Evolutionary conservation across 2,329 filamentous ascomycete genomes (phyloP), one percentile per base, ranked within the genome.

Genomic region (Fusarium sp.): DNA sequence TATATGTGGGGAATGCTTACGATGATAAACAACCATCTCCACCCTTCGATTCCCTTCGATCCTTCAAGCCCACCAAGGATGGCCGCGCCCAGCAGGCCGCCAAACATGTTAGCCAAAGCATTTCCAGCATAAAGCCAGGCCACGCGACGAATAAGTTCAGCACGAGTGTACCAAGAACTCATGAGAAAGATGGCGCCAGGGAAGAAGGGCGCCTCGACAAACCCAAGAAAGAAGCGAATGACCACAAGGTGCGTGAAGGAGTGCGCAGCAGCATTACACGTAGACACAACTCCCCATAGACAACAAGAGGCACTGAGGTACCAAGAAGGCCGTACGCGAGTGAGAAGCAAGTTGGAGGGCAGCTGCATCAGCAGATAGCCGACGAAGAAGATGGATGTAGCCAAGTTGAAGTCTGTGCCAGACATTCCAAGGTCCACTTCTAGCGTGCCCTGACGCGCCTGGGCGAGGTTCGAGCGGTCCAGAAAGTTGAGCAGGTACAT

Each of bases 11-110:
- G n/a, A n/a, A n/a, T n/a, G n/a, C n/a, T 61, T 11, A 80, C 84
- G 10, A 93, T 89, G 27, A 93, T 92, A 77, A 93, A 93, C 0
- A 93, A 83, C 91, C 90, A 92, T 11, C 89, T 83, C 91, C 91
- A 93, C 1, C 91, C 91, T 1, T 85, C 82, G 1, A 92, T 81
- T 0, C 91, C 91, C 13, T 82, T 81, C 0, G 83, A 83, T 2
- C 88, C 85, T 7, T 83, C 81, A 11, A 87, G 57, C n/a, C 81
- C 82, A 0, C 83, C 84, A 0, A 89, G 76, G 3, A 90, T 86
- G 0, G 83, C 87, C 0, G 88, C 88, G 0, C 85, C 88, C 4
- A 87, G 81, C 16, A 89, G 80, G 0, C 87, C 87, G 0, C 87
- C 86, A 75, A 89, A 89, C 57, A 86, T 85, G 64, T 87, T 88